Evolutionary conservation across 805 yeast species (phyloP).

Genomic region (Ascoidea rubescens): DNA sequence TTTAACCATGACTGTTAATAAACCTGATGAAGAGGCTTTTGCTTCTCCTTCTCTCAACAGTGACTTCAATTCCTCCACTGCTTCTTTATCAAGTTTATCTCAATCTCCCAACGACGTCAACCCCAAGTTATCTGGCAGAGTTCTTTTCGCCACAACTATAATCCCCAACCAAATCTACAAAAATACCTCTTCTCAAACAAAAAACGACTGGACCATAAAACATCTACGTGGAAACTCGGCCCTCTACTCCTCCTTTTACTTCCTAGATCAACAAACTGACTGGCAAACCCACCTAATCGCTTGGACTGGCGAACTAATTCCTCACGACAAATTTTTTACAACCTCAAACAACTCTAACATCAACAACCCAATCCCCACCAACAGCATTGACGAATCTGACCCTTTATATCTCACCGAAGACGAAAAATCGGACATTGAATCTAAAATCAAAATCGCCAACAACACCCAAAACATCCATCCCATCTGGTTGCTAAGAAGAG

Average conservation of each 20-base stretch:
- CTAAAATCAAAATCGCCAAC: slow-evolving; percentile 30
- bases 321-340: slow-evolving; percentile 12
- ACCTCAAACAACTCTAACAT: background rate
- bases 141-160: slow-evolving; percentile 52
- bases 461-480: slow-evolving; percentile 55
- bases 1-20: background rate
- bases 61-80: background rate
- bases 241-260: slow-evolving; percentile 58
- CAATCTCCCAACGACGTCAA: slow-evolving; percentile 11
- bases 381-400: slow-evolving; percentile 25
- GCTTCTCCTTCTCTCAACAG: slow-evolving; percentile 13
- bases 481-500: slow-evolving; percentile 72
- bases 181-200: slow-evolving; percentile 18
- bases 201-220: slow-evolving; percentile 36
- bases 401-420: slow-evolving; percentile 43
- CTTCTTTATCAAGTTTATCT: slow-evolving; percentile 8
- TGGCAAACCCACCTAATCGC: slow-evolving; percentile 87
- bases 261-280: slow-evolving; percentile 45
- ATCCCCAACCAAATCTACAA: slow-evolving; percentile 50
- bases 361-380: slow-evolving; percentile 2
- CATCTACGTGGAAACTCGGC: slow-evolving; percentile 77
- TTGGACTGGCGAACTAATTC: slow-evolving; percentile 85
- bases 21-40: slow-evolving; percentile 10
- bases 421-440: slow-evolving; percentile 39
- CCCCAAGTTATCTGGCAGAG: slow-evolving; percentile 45